Base-by-base conservation (phyloP, 1,284 basidiomycete species). In the Thelephora terrestris region DNA sequence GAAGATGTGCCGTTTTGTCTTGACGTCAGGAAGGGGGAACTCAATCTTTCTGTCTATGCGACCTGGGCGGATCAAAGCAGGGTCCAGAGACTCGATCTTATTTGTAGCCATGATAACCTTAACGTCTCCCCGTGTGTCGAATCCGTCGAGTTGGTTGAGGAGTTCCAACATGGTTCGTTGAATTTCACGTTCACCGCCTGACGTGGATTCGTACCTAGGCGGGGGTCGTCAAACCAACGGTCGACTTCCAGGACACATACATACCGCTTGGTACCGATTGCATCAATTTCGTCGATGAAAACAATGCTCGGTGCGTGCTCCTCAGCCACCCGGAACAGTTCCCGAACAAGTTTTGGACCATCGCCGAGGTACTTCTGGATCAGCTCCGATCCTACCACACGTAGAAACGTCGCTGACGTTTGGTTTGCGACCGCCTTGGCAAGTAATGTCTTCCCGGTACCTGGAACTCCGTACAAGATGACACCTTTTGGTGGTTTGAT, bases 361-460 rank as follows among this genome's bases (percentile, higher is more conserved):
- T 99, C 96, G 60, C 96, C 96, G 42, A 99, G 85, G 64, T 98
- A 99, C 65, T 99, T 99, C 71, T 99, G 95, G 56, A 99, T 98
- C 45, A 99, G 81, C 64, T 99, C 96, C 6, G 93, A 97, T 24
- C 96, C 96, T 47, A 98, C 95, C 45, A 99, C 90, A 46, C 95
- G 92, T 52, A 99, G 70, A 79, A 99, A 99, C 1, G 95, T 99
- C 1, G 95, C 95, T 6, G 92, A 97, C 21, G 96, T 99, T 69
- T 99, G 95, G 66, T 99, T 98, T 38, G 96, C 96, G 14, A 99
- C 96, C 1, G 95, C 95, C 67, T 99, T 99, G 20, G 96, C 95
- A 2, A 99, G 80, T 1, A 99, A 78, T 0, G 96, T 99, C 71
- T 99, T 99, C 47, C 96, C 96, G 12, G 96, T 99, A 56, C 96